Conservation (phyloP, 202 grass and related monocot species). For the Panicum virgatum region DNA sequence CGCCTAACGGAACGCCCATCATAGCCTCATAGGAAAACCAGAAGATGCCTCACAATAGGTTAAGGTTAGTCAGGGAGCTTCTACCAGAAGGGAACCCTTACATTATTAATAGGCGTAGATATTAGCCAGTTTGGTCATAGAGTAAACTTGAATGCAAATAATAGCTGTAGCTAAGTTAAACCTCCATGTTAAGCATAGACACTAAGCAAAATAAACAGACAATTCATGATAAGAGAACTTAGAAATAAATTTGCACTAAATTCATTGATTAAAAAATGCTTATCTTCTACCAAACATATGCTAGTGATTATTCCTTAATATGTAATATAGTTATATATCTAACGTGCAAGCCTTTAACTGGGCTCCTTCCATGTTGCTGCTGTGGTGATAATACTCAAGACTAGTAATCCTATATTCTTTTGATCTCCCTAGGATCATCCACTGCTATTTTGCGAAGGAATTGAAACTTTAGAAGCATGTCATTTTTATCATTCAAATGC, state of each 20-base stretch:
- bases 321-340: background rate
- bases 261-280: background rate
- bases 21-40: background rate
- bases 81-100: background rate
- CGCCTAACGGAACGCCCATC: background rate
- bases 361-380: background rate
- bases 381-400: background rate
- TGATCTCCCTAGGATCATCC: background rate
- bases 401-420: background rate
- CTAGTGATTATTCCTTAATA: background rate
- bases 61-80: background rate
- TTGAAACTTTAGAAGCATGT: background rate
- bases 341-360: background rate
- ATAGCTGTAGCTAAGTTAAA: constrained; percentile 14
- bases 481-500: background rate
- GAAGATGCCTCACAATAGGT: background rate
- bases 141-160: constrained; percentile 1
- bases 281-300: background rate
- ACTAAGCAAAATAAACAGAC: background rate
- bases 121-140: background rate
- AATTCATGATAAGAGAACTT: background rate
- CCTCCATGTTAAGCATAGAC: constrained; percentile 8
- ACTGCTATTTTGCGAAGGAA: background rate
- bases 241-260: background rate
- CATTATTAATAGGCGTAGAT: background rate